Evolutionary conservation across 352 stramenopile species (phyloP).

Genomic region (Pythium pectinolyticum): DNA sequence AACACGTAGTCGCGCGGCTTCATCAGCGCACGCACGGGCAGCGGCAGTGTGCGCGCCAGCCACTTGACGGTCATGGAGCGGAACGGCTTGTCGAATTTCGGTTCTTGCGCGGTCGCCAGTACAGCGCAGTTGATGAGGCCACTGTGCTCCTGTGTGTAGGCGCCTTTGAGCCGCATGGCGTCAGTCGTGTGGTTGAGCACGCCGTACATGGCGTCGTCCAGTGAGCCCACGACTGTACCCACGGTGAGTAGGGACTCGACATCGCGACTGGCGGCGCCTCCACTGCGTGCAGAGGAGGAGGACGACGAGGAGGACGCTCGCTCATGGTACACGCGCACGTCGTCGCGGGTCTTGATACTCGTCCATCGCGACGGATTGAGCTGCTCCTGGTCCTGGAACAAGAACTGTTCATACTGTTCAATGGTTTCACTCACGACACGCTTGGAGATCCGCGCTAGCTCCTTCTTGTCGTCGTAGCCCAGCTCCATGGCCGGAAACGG

Average conservation of each 20-base stretch:
- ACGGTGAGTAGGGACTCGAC: conserved; percentile 22
- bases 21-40: conserved; percentile 37
- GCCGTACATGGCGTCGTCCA: conserved; percentile 29
- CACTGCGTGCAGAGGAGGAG: no score
- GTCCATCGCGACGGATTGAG: conserved; percentile 19
- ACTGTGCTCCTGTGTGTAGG: conserved; percentile 37
- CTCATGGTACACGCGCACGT: conserved; percentile 29
- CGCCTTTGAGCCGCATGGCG: conserved; percentile 21
- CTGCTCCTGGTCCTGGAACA: conserved; percentile 12
- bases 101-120: conserved; percentile 45
- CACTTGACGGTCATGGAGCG: conserved; percentile 37
- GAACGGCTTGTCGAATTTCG: conserved; percentile 45
- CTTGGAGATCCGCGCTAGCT: conserved; percentile 28
- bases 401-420: conserved; percentile 14
- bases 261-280: background rate
- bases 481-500: conserved; percentile 25
- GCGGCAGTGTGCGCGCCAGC: conserved; percentile 10
- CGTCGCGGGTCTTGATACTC: conserved; percentile 20
- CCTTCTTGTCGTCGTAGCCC: conserved; percentile 26
- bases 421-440: conserved; percentile 10
- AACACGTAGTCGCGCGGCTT: conserved; percentile 61
- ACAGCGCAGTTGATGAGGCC: conserved; percentile 42
- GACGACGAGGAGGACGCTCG: background rate
- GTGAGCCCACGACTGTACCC: conserved; percentile 21
- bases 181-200: conserved; percentile 25